Base-by-base conservation (phyloP, 805 yeast genomes). In the Metschnikowia drakensbergensis region DNA sequence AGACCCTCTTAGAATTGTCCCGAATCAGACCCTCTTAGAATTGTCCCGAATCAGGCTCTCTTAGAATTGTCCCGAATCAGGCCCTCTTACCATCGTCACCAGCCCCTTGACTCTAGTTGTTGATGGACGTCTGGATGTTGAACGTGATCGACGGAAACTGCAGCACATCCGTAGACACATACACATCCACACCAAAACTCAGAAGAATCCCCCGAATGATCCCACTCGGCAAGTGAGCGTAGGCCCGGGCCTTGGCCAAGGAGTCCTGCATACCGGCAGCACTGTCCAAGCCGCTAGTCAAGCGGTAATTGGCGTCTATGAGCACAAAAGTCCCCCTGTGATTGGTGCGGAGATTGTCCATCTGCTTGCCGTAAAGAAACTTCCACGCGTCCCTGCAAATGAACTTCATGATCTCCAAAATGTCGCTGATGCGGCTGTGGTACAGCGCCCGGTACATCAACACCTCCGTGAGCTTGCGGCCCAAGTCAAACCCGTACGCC, bases 351-450 rank as follows among this genome's bases (percentile, higher is more conserved):
- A 94, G 74, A 57, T 89, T 90, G 63, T 91, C 97, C 74, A 94
- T 88, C 63, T 87, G 97, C 66, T 90, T 92, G 34, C 83, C 81
- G 67, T 81, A 89, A 28, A 92, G 62, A 46, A 77, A 68, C 57
- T 80, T 82, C 98, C 98, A 94, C 28, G 91, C 85, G 57, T 91
- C 97, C 40, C 96, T 78, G 63, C 98, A 91, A 4, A 94, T 80
- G 63, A 88, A 90, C 67, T 92, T 92, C 88, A 94, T 88, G 35
- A 92, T 78, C 54, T 88, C 91, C 34, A 92, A 67, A 9, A 86
- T 75, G 52, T 87, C 91, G 22, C 71, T 74, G 61, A 83, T 65
- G 63, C 80, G 60, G 61, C 77, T 58, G 46, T 55, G 54, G n/a
- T 62, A 70, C 59, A 59, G 73, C 60, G 54, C 66, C 45, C 65